A percentile compares a stretch with the other conserved stretches of the same genome.
Conservation (phyloP, 2,329 filamentous ascomycete species). For the Graphilbum ipis-grandicollis region DNA sequence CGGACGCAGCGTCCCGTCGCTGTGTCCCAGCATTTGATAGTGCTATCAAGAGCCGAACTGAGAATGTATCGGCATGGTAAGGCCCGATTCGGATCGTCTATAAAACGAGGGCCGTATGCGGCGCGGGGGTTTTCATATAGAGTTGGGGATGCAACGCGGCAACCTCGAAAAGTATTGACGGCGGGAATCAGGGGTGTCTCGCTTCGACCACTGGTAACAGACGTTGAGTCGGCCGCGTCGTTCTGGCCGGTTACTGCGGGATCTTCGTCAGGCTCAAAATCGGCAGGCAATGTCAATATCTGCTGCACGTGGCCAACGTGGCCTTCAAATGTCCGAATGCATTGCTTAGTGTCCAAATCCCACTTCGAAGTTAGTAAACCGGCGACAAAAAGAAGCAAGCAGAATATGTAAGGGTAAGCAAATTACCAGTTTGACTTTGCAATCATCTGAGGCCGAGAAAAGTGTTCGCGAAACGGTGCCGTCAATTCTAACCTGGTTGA, state of each 20-base stretch:
- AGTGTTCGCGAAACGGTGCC: constrained; percentile 57
- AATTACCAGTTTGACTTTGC: constrained; percentile 63
- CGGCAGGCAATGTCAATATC: constrained; percentile 63
- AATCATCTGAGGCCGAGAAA: constrained; percentile 86
- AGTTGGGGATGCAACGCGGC: constrained; percentile 5
- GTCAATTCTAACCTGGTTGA: constrained; percentile 89
- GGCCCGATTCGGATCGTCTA: constrained; percentile 41
- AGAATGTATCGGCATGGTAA: constrained; percentile 81
- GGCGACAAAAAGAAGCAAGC: constrained; percentile 17
- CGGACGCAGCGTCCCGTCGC: constrained; percentile 65
- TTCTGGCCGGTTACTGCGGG: constrained; percentile 18
- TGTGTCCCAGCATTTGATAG: constrained; percentile 85
- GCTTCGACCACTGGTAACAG: constrained; percentile 29
- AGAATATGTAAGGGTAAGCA: too few species aligned
- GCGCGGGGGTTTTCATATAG: constrained; percentile 22
- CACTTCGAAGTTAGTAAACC: constrained; percentile 3
- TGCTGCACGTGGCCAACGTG: constrained; percentile 95
- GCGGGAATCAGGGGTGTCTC: background rate
- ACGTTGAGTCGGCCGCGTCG: constrained; percentile 35
- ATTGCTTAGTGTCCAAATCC: constrained; percentile 56
- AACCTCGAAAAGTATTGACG: constrained; percentile 1
- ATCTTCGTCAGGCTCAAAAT: constrained; percentile 75
- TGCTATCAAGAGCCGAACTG: constrained; percentile 79
- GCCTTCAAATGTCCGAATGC: constrained; percentile 63
- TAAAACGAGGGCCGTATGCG: constrained; percentile 45